Evolutionary conservation across 2,329 filamentous ascomycete genomes (phyloP), one percentile per base, ranked within the genome.

Genomic region (Cordyceps cicadae): DNA sequence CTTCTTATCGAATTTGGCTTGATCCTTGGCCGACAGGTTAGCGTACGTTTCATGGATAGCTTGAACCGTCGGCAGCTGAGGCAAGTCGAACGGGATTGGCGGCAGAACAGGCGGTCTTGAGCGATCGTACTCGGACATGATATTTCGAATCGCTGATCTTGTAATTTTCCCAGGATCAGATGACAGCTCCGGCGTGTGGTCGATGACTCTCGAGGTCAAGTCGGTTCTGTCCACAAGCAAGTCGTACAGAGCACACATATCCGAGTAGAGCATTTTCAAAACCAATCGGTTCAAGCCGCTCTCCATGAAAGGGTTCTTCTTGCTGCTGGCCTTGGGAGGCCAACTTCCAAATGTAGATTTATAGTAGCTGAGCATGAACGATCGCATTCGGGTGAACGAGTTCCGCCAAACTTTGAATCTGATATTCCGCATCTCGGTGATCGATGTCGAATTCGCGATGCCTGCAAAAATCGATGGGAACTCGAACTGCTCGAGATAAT

Each of bases 391-490:
- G 62, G 82, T 76, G 70, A 93, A 97, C 2, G 87, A 82, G 19
- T 79, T 78, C 68, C 84, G 88, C 93, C 94, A 97, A 32, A 83
- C 81, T 71, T 92, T 91, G 77, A 95, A 97, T 24, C 87, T 86
- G 49, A 96, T 84, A 19, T 85, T 77, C 70, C 87, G 92, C 64
- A 90, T 86, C 72, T 96, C 91, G 0, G 81, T 80, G 24, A 85
- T 82, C 0, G 88, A 90, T 12, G 87, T 92, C 3, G 91, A 96
- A 71, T 87, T 92, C 69, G 90, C 93, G 65, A 92, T 85, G 39
- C 94, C 94, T 0, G 91, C 85, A 70, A 96, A 97, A 5, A 97
- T 77, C 0, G 90, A 89, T 0, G 92, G 92, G 67, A 96, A 97
- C 37, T 97, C 90, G 66, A 97, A 97, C 63, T 91, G 85, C 62